These are phyloP conservation scores for Podaxis pistillaris DNA, from an alignment of 768 basidiomycete genomes.

Conservation along the genomic window DNA sequence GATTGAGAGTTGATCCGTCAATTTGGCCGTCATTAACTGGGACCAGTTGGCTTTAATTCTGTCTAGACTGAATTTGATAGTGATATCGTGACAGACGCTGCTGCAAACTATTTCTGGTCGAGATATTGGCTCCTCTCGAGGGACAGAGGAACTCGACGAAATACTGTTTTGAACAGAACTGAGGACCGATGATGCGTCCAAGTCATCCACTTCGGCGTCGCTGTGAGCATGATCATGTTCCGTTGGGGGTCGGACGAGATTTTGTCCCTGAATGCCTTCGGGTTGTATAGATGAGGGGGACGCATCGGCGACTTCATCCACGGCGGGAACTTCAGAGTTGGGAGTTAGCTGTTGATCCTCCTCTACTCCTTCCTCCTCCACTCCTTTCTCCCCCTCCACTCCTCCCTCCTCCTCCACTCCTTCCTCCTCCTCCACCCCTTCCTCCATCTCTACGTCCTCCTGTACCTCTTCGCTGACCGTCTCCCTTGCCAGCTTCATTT, in stretches of 20 bases:
- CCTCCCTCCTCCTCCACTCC: slow-evolving; percentile 23
- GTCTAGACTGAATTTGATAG: slow-evolving; percentile 28
- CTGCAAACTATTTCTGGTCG: slow-evolving; percentile 43
- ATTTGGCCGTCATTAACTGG: not conserved
- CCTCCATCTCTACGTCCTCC: slow-evolving; percentile 17
- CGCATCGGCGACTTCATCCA: slow-evolving; percentile 5
- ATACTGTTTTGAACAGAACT: slow-evolving; percentile 18
- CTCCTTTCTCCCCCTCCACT: slow-evolving; percentile 14
- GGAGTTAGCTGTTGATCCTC: too few species aligned
- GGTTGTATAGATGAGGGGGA: not conserved
- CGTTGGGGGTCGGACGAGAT: not conserved
- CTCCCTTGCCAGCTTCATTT: not conserved
- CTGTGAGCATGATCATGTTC: not conserved
- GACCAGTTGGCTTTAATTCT: slow-evolving; percentile 20
- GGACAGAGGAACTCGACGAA: slow-evolving; percentile 10
- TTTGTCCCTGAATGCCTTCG: not conserved
- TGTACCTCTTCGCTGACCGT: slow-evolving; percentile 13
- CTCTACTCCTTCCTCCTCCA: slow-evolving; percentile 14
- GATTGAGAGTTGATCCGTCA: not conserved
- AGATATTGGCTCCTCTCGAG: slow-evolving; percentile 15
- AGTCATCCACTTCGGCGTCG: slow-evolving; percentile 20
- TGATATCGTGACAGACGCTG: slow-evolving; percentile 25
- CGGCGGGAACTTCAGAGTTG: not conserved
- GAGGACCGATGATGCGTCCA: slow-evolving; percentile 20
- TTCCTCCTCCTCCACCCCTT: slow-evolving; percentile 8